Evolutionary conservation across 1,284 basidiomycete genomes (phyloP).

Genomic region (Inonotus obliquus): DNA sequence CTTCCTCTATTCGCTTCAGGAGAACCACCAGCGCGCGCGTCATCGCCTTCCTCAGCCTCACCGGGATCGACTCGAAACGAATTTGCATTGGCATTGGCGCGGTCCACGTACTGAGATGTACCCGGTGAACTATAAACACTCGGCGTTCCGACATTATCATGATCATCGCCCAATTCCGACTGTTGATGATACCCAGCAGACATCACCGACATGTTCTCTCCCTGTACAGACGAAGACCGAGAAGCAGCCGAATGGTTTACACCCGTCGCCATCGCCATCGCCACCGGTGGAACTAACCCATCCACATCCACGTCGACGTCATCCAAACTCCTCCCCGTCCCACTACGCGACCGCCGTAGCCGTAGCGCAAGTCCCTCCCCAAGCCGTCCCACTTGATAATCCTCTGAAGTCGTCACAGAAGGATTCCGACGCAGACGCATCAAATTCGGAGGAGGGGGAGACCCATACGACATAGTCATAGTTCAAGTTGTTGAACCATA

Average conservation of each 20-base stretch:
- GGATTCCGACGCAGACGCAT: background rate
- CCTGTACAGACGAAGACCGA: background rate
- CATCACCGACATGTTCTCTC: background rate
- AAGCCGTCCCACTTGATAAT: background rate
- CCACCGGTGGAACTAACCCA: too few relatives aligned
- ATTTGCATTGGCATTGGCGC: background rate
- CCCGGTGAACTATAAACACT: background rate
- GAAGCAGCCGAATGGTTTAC: slow-evolving; percentile 1
- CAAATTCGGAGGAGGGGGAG: background rate
- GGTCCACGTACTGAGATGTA: background rate
- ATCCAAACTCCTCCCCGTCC: background rate
- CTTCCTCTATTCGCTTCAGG: background rate
- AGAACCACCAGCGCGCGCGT: background rate
- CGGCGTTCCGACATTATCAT: background rate
- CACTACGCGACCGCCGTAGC: slow-evolving; percentile 1
- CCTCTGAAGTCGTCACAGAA: background rate
- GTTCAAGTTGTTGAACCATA: background rate
- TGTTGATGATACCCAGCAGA: background rate
- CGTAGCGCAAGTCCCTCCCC: background rate
- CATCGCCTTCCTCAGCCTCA: too few relatives aligned
- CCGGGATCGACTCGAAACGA: too few relatives aligned
- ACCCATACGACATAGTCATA: slow-evolving; percentile 1
- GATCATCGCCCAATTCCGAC: background rate
- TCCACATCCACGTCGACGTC: background rate
- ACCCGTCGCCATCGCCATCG: slow-evolving; percentile 1